Evolutionary conservation across 768 basidiomycete genomes (phyloP).

Genomic region (Russula foetens): DNA sequence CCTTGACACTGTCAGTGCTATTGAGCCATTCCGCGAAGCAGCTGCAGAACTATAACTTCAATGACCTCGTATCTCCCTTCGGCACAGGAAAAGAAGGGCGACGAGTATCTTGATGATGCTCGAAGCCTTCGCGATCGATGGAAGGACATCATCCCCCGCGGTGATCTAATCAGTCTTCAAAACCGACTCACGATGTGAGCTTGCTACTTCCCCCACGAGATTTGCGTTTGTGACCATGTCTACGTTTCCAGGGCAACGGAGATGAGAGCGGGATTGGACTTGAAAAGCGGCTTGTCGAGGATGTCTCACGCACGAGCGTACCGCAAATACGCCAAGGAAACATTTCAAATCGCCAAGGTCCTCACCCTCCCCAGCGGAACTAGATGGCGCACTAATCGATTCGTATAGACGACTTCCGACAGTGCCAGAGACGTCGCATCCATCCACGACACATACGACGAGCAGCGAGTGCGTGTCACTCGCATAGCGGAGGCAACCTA

Average conservation of each 20-base stretch:
- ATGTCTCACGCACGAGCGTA: constrained; percentile 1
- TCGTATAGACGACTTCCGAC: constrained; percentile 6
- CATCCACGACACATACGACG: background rate
- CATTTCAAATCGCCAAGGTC: constrained; percentile 1
- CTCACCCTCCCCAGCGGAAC: background rate
- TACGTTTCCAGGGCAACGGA: constrained; percentile 1
- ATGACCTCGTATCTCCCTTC: constrained; percentile 7
- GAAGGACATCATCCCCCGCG: constrained; percentile 1
- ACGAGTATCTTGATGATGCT: constrained; percentile 7
- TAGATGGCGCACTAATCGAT: background rate
- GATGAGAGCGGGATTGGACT: constrained; percentile 5
- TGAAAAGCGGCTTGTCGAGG: constrained; percentile 2
- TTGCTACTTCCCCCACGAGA: background rate
- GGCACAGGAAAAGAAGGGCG: constrained; percentile 1
- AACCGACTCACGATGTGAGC: constrained; percentile 3
- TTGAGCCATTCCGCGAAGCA: background rate
- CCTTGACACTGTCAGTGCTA: background rate
- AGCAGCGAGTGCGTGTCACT: background rate
- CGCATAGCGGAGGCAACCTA: background rate
- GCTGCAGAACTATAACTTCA: background rate
- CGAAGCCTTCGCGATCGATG: constrained; percentile 7
- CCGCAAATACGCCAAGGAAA: constrained; percentile 3
- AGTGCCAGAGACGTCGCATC: background rate
- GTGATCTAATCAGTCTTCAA: background rate
- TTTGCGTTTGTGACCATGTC: background rate